Conservation (phyloP, 2,329 filamentous ascomycete genomes). For the Decorospora gaudefroyi region DNA sequence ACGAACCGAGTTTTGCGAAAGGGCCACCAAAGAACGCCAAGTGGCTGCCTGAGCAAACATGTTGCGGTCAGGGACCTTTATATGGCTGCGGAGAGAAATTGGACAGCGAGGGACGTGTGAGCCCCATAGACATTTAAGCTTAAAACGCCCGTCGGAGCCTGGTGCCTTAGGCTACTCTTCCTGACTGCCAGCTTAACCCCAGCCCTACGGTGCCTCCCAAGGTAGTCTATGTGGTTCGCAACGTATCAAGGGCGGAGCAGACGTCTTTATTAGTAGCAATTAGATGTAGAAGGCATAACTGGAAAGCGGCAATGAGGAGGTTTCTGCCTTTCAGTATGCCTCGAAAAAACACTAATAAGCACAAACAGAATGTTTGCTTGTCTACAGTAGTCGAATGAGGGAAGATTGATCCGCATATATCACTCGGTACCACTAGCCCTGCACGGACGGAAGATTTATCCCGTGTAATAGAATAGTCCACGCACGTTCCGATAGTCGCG, state of each 20-base stretch:
- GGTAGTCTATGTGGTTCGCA: too few species aligned
- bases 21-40: slow-evolving; percentile 29
- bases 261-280: too few species aligned
- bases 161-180: not conserved
- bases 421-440: slow-evolving; percentile 3
- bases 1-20: slow-evolving; percentile 21
- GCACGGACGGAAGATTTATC: not conserved
- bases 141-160: not conserved
- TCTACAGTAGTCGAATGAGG: not conserved
- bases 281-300: too few species aligned
- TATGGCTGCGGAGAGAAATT: slow-evolving; percentile 47
- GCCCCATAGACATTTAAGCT: slow-evolving; percentile 1
- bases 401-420: not conserved
- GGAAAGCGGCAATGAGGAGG: not conserved
- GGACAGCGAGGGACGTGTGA: slow-evolving; percentile 28
- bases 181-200: too few species aligned
- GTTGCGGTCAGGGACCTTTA: slow-evolving; percentile 46
- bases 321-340: not conserved
- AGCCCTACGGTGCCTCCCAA: too few species aligned
- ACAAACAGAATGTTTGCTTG: not conserved
- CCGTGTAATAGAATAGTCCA: slow-evolving; percentile 1
- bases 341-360: not conserved
- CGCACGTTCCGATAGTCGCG: too few species aligned
- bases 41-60: slow-evolving; percentile 42
- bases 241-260: too few species aligned